These are phyloP conservation scores for Pythium volutum DNA, from an alignment of 352 stramenopile species.

Conservation along the genomic window DNA sequence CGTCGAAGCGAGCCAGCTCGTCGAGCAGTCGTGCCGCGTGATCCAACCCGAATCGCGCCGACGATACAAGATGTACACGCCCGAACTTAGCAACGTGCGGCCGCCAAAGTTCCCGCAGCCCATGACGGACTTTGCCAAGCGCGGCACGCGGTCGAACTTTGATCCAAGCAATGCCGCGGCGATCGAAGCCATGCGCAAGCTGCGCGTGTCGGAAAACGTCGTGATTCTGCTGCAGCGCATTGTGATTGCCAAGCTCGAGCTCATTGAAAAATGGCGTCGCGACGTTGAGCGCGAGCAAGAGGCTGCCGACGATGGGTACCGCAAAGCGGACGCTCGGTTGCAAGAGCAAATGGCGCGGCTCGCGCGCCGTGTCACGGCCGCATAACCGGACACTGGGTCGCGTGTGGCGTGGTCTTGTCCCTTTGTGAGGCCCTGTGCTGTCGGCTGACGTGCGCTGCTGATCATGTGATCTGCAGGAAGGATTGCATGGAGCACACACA, in stretches of 20 bases:
- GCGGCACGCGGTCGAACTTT: constrained; percentile 32
- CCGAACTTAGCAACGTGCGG: constrained; percentile 39
- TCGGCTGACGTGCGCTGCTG: too few relatives aligned
- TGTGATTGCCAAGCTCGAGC: constrained; percentile 79
- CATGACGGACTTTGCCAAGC: constrained; percentile 45
- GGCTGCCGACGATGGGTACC: constrained; percentile 50
- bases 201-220: constrained; percentile 76
- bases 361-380: constrained; percentile 58
- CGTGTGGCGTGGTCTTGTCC: not conserved
- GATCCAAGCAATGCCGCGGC: constrained; percentile 39
- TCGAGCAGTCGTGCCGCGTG: constrained; percentile 62
- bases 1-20: constrained; percentile 69
- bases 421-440: not conserved
- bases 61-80: constrained; percentile 65
- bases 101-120: constrained; percentile 48
- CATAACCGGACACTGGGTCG: constrained; percentile 20
- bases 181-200: constrained; percentile 75
- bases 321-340: constrained; percentile 57
- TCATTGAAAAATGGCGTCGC: constrained; percentile 75
- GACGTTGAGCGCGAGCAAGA: constrained; percentile 65
- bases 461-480: too few relatives aligned
- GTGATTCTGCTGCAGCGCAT: constrained; percentile 79
- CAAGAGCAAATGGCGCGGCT: constrained; percentile 68
- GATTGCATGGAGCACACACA: too few relatives aligned
- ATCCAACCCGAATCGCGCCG: constrained; percentile 77